These are phyloP conservation scores for Myxozyma sirexii DNA, from an alignment of 805 yeast genomes.

Conservation along the genomic window DNA sequence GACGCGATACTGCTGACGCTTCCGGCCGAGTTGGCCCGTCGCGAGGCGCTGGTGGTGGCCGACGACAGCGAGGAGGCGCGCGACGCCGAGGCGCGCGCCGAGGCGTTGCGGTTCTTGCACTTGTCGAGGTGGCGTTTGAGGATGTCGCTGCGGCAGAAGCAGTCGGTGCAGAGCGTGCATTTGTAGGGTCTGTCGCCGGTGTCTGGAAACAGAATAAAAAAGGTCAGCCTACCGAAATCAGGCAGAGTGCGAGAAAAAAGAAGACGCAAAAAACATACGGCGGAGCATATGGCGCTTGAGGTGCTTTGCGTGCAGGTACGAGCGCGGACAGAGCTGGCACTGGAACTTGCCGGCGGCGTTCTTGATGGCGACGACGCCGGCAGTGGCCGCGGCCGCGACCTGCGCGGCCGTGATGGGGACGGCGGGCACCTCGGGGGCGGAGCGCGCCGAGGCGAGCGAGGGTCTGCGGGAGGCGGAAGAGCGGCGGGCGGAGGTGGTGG, in stretches of 20 bases:
- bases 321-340: conserved; percentile 37
- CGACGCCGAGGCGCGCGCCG: background rate
- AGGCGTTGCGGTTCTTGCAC: conserved; percentile 33
- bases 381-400: conserved; percentile 24
- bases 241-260: too few species aligned
- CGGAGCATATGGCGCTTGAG: conserved; percentile 78
- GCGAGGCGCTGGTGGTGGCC: background rate
- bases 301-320: conserved; percentile 60
- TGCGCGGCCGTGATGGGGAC: conserved; percentile 10
- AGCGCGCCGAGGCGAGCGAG: conserved; percentile 1
- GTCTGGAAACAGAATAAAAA: conserved; percentile 38
- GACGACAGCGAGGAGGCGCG: background rate
- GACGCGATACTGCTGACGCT: background rate
- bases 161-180: conserved; percentile 70
- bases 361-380: conserved; percentile 37
- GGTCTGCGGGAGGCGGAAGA: conserved; percentile 1
- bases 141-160: conserved; percentile 64
- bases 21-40: conserved; percentile 5
- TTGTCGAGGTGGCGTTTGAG: conserved; percentile 62
- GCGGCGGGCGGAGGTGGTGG: conserved; percentile 1
- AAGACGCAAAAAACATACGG: conserved; percentile 40
- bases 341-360: conserved; percentile 53
- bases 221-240: too few species aligned
- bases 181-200: conserved; percentile 85
- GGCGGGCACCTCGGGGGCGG: background rate